Percentiles rank a stretch among this genome's conserved stretches.
Conservation (phyloP, 495 filamentous ascomycete genomes). For the Xylaria acuta region DNA sequence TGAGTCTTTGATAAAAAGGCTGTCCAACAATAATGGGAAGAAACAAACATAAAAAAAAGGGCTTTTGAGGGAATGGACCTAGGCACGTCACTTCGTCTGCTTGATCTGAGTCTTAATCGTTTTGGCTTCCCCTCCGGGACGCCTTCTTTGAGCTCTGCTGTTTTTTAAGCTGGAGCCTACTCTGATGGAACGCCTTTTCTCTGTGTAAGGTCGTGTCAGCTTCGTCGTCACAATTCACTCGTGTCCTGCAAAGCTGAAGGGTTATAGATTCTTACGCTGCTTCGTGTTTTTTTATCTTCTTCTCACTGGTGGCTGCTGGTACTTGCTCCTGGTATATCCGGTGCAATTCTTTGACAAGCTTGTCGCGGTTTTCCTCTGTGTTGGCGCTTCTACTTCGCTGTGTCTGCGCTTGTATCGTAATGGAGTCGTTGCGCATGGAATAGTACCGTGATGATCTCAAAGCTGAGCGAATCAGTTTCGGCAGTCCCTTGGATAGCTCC, state of each 20-base stretch:
- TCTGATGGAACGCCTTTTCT: slow-evolving; percentile 72
- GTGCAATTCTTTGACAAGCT: slow-evolving; percentile 59
- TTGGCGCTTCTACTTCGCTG: slow-evolving; percentile 56
- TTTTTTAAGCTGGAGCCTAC: slow-evolving; percentile 78
- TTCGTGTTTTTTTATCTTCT: slow-evolving; percentile 50
- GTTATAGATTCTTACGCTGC: slow-evolving; percentile 41
- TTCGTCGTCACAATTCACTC: slow-evolving; percentile 11
- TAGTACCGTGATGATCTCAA: slow-evolving; percentile 75
- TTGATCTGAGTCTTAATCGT: slow-evolving; percentile 11
- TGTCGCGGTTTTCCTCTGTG: slow-evolving; percentile 50
- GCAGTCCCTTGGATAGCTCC: slow-evolving; percentile 66
- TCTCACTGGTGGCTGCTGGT: slow-evolving; percentile 44
- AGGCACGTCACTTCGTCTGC: not conserved
- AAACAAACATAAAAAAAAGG: not conserved
- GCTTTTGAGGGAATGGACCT: not conserved
- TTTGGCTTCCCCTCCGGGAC: slow-evolving; percentile 57
- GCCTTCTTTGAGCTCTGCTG: slow-evolving; percentile 80
- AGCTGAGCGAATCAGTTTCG: slow-evolving; percentile 67
- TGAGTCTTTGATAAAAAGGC: not conserved
- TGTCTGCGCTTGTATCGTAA: slow-evolving; percentile 52
- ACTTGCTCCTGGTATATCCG: slow-evolving; percentile 64
- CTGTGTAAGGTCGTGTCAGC: slow-evolving; percentile 49
- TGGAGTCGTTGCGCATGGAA: slow-evolving; percentile 64
- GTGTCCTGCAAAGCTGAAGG: slow-evolving; percentile 15
- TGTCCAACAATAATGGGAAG: not conserved